Conservation (phyloP, 805 yeast species). For the Pichia nakasei region DNA sequence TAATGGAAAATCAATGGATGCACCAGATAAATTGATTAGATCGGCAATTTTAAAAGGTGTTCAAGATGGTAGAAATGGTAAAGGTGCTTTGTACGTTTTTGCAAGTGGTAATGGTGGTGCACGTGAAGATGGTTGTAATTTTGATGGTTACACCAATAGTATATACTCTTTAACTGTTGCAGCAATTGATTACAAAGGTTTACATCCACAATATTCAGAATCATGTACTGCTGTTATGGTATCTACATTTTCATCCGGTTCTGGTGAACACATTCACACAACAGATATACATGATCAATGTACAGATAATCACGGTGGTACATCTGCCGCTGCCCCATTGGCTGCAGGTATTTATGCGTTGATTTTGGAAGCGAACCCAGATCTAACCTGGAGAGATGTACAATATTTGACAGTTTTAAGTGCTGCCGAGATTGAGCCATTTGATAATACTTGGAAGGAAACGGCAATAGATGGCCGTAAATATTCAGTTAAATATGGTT, state of each 20-base stretch:
- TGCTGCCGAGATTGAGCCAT: conserved; percentile 57
- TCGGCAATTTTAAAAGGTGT: conserved; percentile 82
- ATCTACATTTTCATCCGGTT: conserved; percentile 87
- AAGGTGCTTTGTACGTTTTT: conserved; percentile 87
- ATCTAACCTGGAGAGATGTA: conserved; percentile 90
- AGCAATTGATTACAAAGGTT: conserved; percentile 80
- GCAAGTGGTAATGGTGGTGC: conserved; percentile 93
- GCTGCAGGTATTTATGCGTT: conserved; percentile 94
- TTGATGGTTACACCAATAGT: conserved; percentile 94
- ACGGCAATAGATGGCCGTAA: conserved; percentile 53
- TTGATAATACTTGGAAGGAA: conserved; percentile 65
- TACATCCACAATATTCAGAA: conserved; percentile 86
- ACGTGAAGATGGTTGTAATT: conserved; percentile 83
- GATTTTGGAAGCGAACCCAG: conserved; percentile 74
- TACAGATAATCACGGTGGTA: conserved; percentile 79
- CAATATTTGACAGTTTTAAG: conserved; percentile 74
- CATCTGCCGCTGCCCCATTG: conserved; percentile 97
- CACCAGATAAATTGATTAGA: conserved; percentile 69
- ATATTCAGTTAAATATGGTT: conserved; percentile 85
- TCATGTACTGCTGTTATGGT: conserved; percentile 92
- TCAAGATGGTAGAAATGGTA: conserved; percentile 67
- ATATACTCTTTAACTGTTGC: conserved; percentile 93
- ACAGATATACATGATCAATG: conserved; percentile 70
- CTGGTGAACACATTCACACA: conserved; percentile 82
- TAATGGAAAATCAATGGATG: conserved; percentile 80